Base-by-base conservation (phyloP, 306 rosid species). In the Acmispon strigosus region DNA sequence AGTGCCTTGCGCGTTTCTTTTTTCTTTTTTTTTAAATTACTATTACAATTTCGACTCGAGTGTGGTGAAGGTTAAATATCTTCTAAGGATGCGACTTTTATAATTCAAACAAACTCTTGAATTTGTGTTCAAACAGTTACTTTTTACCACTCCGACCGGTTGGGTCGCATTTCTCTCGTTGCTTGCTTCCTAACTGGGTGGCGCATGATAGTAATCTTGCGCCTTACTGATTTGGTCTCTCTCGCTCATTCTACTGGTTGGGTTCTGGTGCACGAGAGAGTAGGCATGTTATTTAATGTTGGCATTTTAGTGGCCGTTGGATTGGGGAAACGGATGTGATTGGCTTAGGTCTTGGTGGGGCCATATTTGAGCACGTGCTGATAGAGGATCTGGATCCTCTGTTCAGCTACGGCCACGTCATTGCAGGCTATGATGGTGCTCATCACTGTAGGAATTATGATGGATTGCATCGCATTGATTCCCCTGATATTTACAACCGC, bases 161-260 rank as follows among this genome's bases (percentile, higher is more conserved):
- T n/a, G n/a, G n/a, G n/a, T n/a, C n/a, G n/a, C n/a, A n/a, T n/a
- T n/a, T n/a, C n/a, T n/a, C n/a, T n/a, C n/a, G n/a, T n/a, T 61
- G 13, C 43, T 65, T 4, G 51, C 18, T 48, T 55, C 19, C 9
- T n/a, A 6, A 9, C 43, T 13, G 5, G 12, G 7, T 5, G 52
- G 87, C 70, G 85, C 78, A 83, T 5, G 56, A 18, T 81, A 84
- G 69, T 47, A 73, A 76, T 39, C 83, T 8, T 82, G 79, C 88
- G 87, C 83, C 72, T 42, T 39, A 10, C 10, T 29, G 62, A 49
- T 12, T 44, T 34, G 11, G 15, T 32, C 18, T 49, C 8, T 6
- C 11, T 13, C 3, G 7, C 5, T 10, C 7, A 4, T 37, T 44
- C 60, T 6, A 11, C 56, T 53, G 39, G 74, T 17, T 57, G 66